These are phyloP conservation scores for Leptographium lundbergii DNA, from an alignment of 2,329 filamentous ascomycete species.

Conservation along the genomic window DNA sequence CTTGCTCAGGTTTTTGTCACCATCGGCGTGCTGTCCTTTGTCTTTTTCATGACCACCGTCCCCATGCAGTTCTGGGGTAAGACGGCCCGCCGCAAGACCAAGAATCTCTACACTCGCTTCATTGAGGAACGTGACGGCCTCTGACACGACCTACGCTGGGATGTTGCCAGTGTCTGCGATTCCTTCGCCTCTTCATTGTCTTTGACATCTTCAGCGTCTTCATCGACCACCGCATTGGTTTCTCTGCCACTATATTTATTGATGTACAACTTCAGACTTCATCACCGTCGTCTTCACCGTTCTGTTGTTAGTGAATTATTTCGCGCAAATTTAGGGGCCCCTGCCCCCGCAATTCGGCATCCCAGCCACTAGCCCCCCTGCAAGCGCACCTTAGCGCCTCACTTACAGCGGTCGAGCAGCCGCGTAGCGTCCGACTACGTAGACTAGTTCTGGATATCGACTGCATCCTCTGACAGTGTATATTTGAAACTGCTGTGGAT, in stretches of 20 bases:
- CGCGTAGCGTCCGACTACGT: background rate
- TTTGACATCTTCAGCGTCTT: background rate
- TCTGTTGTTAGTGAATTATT: too few relatives aligned
- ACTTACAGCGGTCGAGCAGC: background rate
- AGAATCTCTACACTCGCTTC: background rate
- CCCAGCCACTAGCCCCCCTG: background rate
- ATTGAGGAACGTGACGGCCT: background rate
- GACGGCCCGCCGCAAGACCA: slow-evolving; percentile 1
- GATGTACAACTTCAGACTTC: background rate
- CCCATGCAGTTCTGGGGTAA: slow-evolving; percentile 3
- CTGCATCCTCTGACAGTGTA: background rate
- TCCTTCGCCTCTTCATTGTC: background rate
- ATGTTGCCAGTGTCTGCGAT: background rate
- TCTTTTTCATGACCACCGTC: slow-evolving; percentile 2
- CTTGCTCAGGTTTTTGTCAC: background rate
- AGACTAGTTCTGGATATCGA: too few relatives aligned
- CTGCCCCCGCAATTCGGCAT: background rate
- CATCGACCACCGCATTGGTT: background rate
- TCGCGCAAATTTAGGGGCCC: too few relatives aligned
- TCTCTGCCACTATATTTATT: background rate
- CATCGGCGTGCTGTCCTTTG: slow-evolving; percentile 2
- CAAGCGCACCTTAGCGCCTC: background rate
- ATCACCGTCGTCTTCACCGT: too few relatives aligned
- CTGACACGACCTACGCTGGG: slow-evolving; percentile 8
- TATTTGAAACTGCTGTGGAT: background rate